Evolutionary conservation across 1,139 yeast genomes (phyloP), one percentile per base, ranked within the genome.

Genomic region (Saccharomyces hybrid): DNA sequence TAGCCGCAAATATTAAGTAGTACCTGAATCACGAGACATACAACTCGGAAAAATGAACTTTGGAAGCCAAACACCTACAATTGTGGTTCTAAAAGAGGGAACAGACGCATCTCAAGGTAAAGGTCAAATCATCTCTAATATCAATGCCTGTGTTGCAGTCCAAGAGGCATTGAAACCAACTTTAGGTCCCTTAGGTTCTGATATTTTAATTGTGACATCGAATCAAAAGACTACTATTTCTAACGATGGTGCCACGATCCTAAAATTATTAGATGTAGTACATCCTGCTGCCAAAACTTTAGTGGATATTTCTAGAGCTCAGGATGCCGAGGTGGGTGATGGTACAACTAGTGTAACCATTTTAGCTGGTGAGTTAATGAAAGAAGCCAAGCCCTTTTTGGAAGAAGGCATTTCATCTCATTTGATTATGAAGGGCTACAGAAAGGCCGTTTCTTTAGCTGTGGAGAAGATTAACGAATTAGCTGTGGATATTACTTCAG

Each of bases 281-380:
- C 99, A 93, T 69, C 99, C 99, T 5, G 99, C 99, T 14, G 99
- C 99, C 11, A 87, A 88, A 70, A 86, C 93, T 70, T 76, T 93
- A 62, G 99, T 93, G 53, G 99, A 93, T 70, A 88, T 93, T 57
- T 88, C 97, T 13, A 81, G 97, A 67, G 85, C 98, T 1, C 99
- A 93, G 74, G 99, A 93, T 73, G 97, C 97, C 25, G 99, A 93
- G 73, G 98, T 93, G 56, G 99, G 99, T 59, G 99, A 93, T 72
- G 99, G 99, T 62, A 93, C 99, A 47, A 93, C 99, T 0, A 85
- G 97, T 47, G 99, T 95, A 13, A 89, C 98, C 0, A 80, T 93
- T 50, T 74, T 93, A 61, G 98, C 99, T 1, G 97, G 98, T 55
- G 99, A 93, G 73, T 79, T 93, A 60, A 79, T 93, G 73, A 89